These are phyloP conservation scores for Lolium perenne DNA, from an alignment of 176 grass and related monocot species.

Conservation along the genomic window DNA sequence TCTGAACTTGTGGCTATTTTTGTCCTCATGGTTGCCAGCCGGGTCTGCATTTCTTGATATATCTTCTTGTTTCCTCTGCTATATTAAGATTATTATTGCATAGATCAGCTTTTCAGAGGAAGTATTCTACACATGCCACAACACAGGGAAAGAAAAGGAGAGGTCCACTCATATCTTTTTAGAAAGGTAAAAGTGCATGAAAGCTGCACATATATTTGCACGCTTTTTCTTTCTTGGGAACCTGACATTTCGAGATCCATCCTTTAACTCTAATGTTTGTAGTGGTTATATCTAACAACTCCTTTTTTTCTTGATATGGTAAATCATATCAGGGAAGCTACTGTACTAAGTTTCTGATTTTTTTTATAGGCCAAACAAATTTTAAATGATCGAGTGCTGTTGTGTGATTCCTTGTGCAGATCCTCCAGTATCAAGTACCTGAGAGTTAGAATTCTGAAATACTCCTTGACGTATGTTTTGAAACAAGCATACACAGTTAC, in stretches of 20 bases:
- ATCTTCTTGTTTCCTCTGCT: no score
- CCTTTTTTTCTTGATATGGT: no score
- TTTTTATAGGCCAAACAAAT: background rate
- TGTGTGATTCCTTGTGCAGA: background rate
- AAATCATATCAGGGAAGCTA: no score
- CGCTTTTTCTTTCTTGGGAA: background rate
- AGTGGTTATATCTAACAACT: background rate
- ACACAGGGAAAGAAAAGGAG: background rate
- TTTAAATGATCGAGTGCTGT: background rate
- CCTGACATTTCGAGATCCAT: background rate
- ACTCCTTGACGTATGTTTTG: background rate
- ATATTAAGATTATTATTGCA: no score
- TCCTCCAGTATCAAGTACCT: background rate
- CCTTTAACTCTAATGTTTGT: background rate
- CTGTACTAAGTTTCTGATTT: background rate
- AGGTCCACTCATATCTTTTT: background rate
- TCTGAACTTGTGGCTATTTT: no score
- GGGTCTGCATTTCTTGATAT: no score
- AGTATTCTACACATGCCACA: no score
- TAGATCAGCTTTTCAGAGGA: no score
- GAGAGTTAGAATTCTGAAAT: background rate
- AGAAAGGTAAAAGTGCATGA: background rate
- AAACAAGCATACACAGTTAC: background rate
- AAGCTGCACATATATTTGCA: background rate
- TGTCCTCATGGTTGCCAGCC: no score